Conservation (phyloP, 768 basidiomycete species). For the Boletellus emodensis region DNA sequence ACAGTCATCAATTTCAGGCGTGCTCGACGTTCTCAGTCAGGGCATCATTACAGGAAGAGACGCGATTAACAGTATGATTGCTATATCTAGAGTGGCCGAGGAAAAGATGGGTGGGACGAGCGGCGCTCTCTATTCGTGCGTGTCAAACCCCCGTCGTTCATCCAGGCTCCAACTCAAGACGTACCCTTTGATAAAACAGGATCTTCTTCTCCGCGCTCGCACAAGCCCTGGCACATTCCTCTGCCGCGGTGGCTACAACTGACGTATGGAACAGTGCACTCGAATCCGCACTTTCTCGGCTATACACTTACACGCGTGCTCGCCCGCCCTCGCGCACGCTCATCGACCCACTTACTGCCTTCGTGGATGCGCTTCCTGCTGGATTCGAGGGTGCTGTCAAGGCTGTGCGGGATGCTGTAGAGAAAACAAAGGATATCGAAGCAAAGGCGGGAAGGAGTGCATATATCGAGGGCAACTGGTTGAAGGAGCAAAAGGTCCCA, state of each 20-base stretch:
- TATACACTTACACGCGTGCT: slow-evolving; percentile 85
- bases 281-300: slow-evolving; percentile 48
- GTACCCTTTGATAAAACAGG: slow-evolving; percentile 34
- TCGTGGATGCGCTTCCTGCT: slow-evolving; percentile 41
- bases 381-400: slow-evolving; percentile 52
- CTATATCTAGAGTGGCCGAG: slow-evolving; percentile 71
- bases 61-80: slow-evolving; percentile 59
- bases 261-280: slow-evolving; percentile 62
- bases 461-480: slow-evolving; percentile 70
- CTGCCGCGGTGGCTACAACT: slow-evolving; percentile 31
- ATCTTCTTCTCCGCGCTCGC: slow-evolving; percentile 91
- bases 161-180: not conserved
- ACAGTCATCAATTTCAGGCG: slow-evolving; percentile 37
- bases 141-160: slow-evolving; percentile 10
- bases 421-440: slow-evolving; percentile 66
- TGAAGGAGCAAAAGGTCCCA: slow-evolving; percentile 59
- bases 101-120: slow-evolving; percentile 90
- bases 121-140: slow-evolving; percentile 87
- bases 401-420: slow-evolving; percentile 63
- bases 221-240: slow-evolving; percentile 54
- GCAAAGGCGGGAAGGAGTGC: slow-evolving; percentile 89
- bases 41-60: slow-evolving; percentile 60
- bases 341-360: slow-evolving; percentile 85
- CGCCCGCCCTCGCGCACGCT: slow-evolving; percentile 88
- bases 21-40: slow-evolving; percentile 53